Evolutionary conservation across 768 basidiomycete species (phyloP).

Genomic region (Naganishia antarctica): DNA sequence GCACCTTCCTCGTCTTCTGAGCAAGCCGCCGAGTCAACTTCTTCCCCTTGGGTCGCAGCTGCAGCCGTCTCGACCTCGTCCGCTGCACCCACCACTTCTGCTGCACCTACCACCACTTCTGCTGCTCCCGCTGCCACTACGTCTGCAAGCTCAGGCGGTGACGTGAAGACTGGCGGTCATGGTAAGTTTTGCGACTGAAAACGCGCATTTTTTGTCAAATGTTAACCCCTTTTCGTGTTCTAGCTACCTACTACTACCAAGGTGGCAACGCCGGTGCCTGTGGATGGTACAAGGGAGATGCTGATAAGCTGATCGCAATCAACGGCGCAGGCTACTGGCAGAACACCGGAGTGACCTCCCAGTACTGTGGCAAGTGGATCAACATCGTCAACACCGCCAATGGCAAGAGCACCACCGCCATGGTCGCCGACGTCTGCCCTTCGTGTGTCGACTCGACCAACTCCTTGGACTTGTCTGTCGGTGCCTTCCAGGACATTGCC

Average conservation of each 20-base stretch:
- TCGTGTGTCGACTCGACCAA: constrained; percentile 60
- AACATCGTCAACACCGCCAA: constrained; percentile 61
- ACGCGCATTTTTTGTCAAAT: not conserved
- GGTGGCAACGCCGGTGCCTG: constrained; percentile 73
- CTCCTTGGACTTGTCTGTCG: constrained; percentile 58
- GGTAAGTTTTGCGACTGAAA: not conserved
- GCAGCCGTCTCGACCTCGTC: constrained; percentile 5
- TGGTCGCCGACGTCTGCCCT: constrained; percentile 75
- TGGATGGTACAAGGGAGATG: constrained; percentile 60
- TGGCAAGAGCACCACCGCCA: constrained; percentile 60
- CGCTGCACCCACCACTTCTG: constrained; percentile 11
- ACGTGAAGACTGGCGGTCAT: constrained; percentile 34
- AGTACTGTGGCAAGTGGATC: constrained; percentile 64
- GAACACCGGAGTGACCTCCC: constrained; percentile 56
- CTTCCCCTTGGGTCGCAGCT: constrained; percentile 24
- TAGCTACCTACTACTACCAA: constrained; percentile 63
- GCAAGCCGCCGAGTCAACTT: constrained; percentile 27
- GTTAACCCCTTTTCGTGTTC: constrained; percentile 34
- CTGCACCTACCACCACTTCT: constrained; percentile 29
- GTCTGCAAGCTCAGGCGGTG: constrained; percentile 32
- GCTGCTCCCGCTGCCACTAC: constrained; percentile 31
- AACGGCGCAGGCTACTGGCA: constrained; percentile 52
- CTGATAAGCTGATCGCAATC: constrained; percentile 50
- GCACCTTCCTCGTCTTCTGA: constrained; percentile 28
- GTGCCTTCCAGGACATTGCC: constrained; percentile 63